Evolutionary conservation across 345 rosid species (phyloP).

Genomic region (Mallotus nudiflorus): DNA sequence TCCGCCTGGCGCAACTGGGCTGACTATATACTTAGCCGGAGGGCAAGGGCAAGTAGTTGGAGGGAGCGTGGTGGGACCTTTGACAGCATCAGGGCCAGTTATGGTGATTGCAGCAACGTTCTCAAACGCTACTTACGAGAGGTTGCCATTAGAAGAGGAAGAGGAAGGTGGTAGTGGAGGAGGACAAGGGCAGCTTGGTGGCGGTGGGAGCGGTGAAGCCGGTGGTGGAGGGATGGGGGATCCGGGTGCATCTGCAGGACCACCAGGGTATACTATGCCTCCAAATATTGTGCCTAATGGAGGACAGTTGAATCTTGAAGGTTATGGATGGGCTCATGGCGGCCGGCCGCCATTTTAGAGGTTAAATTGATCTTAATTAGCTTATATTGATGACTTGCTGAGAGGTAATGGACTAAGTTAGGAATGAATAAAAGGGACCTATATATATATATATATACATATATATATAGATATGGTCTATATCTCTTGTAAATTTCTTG

Average conservation of each 20-base stretch:
- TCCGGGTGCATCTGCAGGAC: slow-evolving; percentile 18
- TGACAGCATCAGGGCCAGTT: slow-evolving; percentile 31
- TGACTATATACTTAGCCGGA: slow-evolving; percentile 32
- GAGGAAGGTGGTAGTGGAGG: slow-evolving; percentile 26
- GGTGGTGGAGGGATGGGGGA: slow-evolving; percentile 22
- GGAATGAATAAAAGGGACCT: slow-evolving; percentile 6
- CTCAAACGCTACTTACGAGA: slow-evolving; percentile 31
- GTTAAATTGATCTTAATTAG: not conserved
- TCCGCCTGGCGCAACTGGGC: slow-evolving; percentile 24
- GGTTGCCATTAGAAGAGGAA: slow-evolving; percentile 29
- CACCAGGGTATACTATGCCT: slow-evolving; percentile 21
- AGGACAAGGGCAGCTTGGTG: slow-evolving; percentile 11
- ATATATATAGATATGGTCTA: too few relatives aligned
- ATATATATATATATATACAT: too few relatives aligned
- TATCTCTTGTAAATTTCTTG: slow-evolving; percentile 2
- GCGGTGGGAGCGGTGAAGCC: slow-evolving; percentile 4
- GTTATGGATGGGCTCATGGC: slow-evolving; percentile 56
- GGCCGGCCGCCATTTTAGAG: slow-evolving; percentile 39
- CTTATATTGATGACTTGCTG: not conserved
- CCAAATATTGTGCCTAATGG: slow-evolving; percentile 28
- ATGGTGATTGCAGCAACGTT: slow-evolving; percentile 32
- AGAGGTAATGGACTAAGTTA: slow-evolving; percentile 1
- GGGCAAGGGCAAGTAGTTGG: slow-evolving; percentile 36
- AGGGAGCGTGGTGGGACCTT: slow-evolving; percentile 29
- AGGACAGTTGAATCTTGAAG: slow-evolving; percentile 43